Conservation (phyloP, 306 rosid genomes). For the Prunus salicina region DNA sequence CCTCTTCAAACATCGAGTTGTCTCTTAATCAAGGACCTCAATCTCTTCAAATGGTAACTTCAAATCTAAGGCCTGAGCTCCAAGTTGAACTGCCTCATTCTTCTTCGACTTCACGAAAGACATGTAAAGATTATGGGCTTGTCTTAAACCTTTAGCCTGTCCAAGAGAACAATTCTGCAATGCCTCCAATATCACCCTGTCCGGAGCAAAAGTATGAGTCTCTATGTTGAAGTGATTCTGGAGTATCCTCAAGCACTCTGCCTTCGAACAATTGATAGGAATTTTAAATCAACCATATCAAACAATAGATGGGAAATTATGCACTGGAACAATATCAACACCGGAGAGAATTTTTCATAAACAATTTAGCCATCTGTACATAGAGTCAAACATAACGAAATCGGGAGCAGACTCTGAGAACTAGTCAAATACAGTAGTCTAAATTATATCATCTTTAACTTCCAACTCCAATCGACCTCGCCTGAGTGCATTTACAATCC, state of each 20-base stretch:
- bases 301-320: not conserved
- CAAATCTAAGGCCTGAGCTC: slow-evolving; percentile 70
- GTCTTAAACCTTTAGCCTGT: slow-evolving; percentile 38
- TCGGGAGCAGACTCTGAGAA: not conserved
- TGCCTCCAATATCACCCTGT: not conserved
- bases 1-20: slow-evolving; percentile 56
- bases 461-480: not conserved
- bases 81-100: slow-evolving; percentile 64
- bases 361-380: slow-evolving; percentile 13
- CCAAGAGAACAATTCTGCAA: too few relatives aligned
- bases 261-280: too few relatives aligned
- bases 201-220: too few relatives aligned
- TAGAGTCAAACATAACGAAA: not conserved
- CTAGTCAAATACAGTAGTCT: not conserved
- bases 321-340: not conserved
- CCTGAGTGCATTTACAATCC: slow-evolving; percentile 4
- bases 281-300: not conserved
- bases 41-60: slow-evolving; percentile 73
- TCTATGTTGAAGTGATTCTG: too few relatives aligned
- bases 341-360: not conserved
- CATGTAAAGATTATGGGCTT: slow-evolving; percentile 69
- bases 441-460: not conserved
- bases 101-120: slow-evolving; percentile 83
- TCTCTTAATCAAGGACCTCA: slow-evolving; percentile 73
- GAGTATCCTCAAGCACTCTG: too few relatives aligned